Percentiles rank a stretch among this genome's conserved stretches.
Evolutionary conservation across 2,329 filamentous ascomycete species (phyloP).

Genomic region (Scorias spongiosa): DNA sequence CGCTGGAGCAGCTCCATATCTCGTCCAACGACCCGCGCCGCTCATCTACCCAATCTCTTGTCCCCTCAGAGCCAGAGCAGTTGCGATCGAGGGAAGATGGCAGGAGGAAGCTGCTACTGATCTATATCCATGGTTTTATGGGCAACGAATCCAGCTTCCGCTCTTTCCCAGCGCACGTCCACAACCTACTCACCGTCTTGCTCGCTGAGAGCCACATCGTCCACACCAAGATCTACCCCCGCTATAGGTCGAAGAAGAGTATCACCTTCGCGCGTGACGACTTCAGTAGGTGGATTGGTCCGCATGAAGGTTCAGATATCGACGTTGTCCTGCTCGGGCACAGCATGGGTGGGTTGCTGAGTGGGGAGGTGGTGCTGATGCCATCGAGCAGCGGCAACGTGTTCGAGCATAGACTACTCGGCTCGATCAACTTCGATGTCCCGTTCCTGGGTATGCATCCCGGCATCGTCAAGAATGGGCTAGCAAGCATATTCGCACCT

Average conservation of each 20-base stretch:
- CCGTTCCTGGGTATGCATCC: slow-evolving; percentile 83
- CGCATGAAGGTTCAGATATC: slow-evolving; percentile 57
- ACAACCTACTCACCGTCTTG: slow-evolving; percentile 52
- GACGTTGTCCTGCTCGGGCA: slow-evolving; percentile 77
- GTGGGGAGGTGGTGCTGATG: slow-evolving; percentile 62
- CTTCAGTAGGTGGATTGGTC: slow-evolving; percentile 68
- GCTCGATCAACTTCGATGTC: slow-evolving; percentile 68
- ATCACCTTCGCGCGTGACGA: slow-evolving; percentile 63
- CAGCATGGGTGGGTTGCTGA: slow-evolving; percentile 75
- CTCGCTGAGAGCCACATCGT: slow-evolving; percentile 61
- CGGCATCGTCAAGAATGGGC: slow-evolving; percentile 67
- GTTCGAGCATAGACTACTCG: slow-evolving; percentile 62
- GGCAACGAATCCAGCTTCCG: slow-evolving; percentile 77
- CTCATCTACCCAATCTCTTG: slow-evolving; percentile 31
- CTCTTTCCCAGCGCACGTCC: slow-evolving; percentile 76
- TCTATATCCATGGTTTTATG: slow-evolving; percentile 86
- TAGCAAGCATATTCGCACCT: slow-evolving; percentile 58
- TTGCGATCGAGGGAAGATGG: slow-evolving; percentile 3
- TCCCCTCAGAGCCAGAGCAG: slow-evolving; percentile 20
- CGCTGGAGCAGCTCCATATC: neutral
- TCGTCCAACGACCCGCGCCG: slow-evolving; percentile 24
- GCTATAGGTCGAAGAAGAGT: slow-evolving; percentile 60
- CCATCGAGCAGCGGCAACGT: slow-evolving; percentile 19
- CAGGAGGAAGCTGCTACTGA: slow-evolving; percentile 47
- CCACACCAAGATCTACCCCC: slow-evolving; percentile 73